These are phyloP conservation scores for Physcomitrium patens DNA, from an alignment of 225 moss, liverwort and hornwort genomes.

Conservation along the genomic window DNA sequence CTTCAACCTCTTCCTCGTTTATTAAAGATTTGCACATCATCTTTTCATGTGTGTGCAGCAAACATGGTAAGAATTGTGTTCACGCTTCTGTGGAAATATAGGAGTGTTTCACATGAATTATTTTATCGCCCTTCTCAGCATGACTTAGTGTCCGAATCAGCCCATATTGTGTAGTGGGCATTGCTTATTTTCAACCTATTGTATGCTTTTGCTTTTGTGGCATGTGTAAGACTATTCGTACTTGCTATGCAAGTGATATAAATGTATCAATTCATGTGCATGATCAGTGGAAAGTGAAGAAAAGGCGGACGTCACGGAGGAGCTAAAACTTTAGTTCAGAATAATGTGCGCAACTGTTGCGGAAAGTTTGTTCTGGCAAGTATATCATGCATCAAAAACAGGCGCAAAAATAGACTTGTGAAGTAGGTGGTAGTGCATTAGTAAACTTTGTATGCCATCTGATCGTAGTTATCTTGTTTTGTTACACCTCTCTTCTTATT, in stretches of 20 bases:
- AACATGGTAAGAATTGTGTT: conserved; percentile 26
- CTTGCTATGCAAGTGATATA: neutral
- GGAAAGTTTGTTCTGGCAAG: conserved; percentile 37
- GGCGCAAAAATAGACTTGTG: conserved; percentile 5
- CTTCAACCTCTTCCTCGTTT: conserved; percentile 45
- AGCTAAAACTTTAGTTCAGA: conserved; percentile 17
- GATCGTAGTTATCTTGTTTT: too few species aligned
- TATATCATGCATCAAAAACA: conserved; percentile 10
- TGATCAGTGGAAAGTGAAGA: conserved; percentile 28
- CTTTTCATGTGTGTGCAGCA: conserved; percentile 19
- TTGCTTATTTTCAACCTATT: neutral
- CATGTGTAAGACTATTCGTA: neutral
- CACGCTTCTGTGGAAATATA: neutral
- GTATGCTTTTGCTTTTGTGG: neutral
- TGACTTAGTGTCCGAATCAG: too few species aligned
- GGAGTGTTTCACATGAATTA: neutral
- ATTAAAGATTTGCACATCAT: conserved; percentile 29
- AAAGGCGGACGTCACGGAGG: conserved; percentile 27
- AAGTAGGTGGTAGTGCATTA: neutral
- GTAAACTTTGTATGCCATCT: too few species aligned
- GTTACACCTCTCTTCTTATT: too few species aligned
- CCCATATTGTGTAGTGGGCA: neutral
- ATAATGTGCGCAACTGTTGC: conserved; percentile 30
- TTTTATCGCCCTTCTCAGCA: too few species aligned
- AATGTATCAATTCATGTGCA: neutral